Percentiles rank a stretch among this genome's conserved stretches.
These are phyloP conservation scores for Rhizophagus clarus DNA, from an alignment of 192 early-diverging fungal species.

Conservation along the genomic window DNA sequence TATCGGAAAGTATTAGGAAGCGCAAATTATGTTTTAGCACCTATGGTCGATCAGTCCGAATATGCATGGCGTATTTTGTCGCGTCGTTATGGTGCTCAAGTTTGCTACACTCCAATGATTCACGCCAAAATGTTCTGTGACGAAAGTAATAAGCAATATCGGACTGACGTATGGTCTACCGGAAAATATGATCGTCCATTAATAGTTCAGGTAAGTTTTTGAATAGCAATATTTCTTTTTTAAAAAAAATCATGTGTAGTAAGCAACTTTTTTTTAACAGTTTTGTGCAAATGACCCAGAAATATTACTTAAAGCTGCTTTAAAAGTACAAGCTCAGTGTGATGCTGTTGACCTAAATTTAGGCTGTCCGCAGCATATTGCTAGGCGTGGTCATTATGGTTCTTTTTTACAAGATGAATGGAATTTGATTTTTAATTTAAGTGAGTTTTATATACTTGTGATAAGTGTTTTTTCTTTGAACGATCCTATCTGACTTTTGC, in stretches of 20 bases:
- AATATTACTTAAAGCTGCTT: conserved; percentile 77
- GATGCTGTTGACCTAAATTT: conserved; percentile 96
- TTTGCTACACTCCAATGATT: conserved; percentile 99
- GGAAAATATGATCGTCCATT: conserved; percentile 75
- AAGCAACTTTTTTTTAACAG: conserved; percentile 41
- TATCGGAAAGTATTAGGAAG: conserved; percentile 6
- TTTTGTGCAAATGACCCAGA: conserved; percentile 98
- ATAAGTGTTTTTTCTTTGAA: conserved; percentile 49
- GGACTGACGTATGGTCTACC: conserved; percentile 74
- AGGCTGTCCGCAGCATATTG: conserved; percentile 97
- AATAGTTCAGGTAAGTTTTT: conserved; percentile 68
- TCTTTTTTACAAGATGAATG: conserved; percentile 83
- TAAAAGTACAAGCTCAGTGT: conserved; percentile 77
- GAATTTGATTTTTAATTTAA: conserved; percentile 65
- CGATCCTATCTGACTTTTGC: not conserved
- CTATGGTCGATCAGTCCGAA: conserved; percentile 92
- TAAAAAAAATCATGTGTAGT: not conserved
- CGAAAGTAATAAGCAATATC: conserved; percentile 58
- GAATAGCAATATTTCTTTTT: not conserved
- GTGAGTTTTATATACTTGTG: conserved; percentile 62
- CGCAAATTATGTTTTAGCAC: conserved; percentile 22
- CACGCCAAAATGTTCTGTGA: conserved; percentile 87
- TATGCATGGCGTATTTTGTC: conserved; percentile 93
- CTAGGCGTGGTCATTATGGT: conserved; percentile 88
- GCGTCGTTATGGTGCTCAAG: conserved; percentile 78